Evolutionary conservation across 2,329 filamentous ascomycete species (phyloP), one percentile per base, ranked within the genome.

Genomic region (Zasmidium angulare): DNA sequence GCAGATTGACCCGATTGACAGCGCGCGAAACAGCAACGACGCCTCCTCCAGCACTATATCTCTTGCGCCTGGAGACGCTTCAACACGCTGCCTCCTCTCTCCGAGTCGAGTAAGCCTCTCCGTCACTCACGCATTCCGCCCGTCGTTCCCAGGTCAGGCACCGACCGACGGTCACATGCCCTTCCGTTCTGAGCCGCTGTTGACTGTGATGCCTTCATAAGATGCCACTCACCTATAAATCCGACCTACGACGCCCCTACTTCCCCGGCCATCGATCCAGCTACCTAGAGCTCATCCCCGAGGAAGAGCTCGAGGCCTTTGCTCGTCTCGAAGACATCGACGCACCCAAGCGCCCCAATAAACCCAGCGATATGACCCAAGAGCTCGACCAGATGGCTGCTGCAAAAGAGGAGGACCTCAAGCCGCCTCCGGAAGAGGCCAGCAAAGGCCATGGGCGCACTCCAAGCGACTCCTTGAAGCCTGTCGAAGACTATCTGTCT

Each of bases 401-500:
- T 9, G 65, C 68, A 46, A 69, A 71, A 50, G 68, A 71, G 57
- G 66, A 64, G 40, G 62, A 66, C 24, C 50, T 65, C 14, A 69
- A 67, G 61, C 60, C 62, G 22, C 62, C 54, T 6, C 47, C 56
- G 14, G 55, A 55, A 1, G 56, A 56, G 6, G 21, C 43, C 6
- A 52, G 17, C 49, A 54, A 57, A 20, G 58, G 56, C 24, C 63
- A 60, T 36, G 57, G 56, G 19, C 60, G 55, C 21, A 56, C 55
- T 46, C 46, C 53, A 47, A 64, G 61, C 56, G 59, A 66, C 51
- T 46, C 61, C 20, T 53, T 63, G 50, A 65, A 65, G 46, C 58
- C 61, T 40, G 56, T 46, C 21, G 56, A 64, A 52, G 69, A 74
- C 63, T 74, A 74, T 55, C 60, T 75, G 31, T 68, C 84, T 7